Percentiles rank a stretch among this genome's conserved stretches.
phyloP scores from a whole-genome alignment of 2,329 filamentous ascomycete genomes.

The Ophiosphaerella korrae region DNA sequence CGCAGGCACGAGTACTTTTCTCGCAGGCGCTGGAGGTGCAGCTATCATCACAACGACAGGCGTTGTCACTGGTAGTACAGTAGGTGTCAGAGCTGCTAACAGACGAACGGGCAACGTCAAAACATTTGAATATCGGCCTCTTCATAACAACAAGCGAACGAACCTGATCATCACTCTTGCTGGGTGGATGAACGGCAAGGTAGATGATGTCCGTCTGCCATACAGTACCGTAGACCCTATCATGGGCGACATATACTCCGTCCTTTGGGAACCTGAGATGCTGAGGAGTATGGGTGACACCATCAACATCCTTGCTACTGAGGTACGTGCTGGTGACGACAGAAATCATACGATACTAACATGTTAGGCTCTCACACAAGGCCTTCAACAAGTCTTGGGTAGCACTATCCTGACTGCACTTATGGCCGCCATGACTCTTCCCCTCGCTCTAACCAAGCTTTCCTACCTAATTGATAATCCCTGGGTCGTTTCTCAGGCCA shows the following conservation, averaged over 20 bases:
- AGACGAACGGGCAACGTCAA: conserved; percentile 88
- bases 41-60: conserved; percentile 92
- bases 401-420: conserved; percentile 85
- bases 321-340: conserved; percentile 62
- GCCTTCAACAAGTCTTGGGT: conserved; percentile 91
- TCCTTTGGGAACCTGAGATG: conserved; percentile 98
- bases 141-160: conserved; percentile 97
- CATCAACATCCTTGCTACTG: conserved; percentile 96
- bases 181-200: conserved; percentile 98
- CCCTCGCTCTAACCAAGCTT: conserved; percentile 88
- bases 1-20: conserved; percentile 82
- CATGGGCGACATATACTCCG: conserved; percentile 97
- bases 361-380: conserved; percentile 86
- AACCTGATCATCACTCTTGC: conserved; percentile 95
- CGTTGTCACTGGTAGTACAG: conserved; percentile 82
- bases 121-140: conserved; percentile 93
- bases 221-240: conserved; percentile 96
- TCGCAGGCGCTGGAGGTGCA: conserved; percentile 89
- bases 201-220: conserved; percentile 92
- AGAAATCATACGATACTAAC: conserved; percentile 32
- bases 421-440: conserved; percentile 93
- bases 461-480: conserved; percentile 98
- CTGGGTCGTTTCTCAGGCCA: conserved; percentile 94
- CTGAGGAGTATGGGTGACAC: conserved; percentile 96
- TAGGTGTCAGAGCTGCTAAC: conserved; percentile 84